phyloP scores from a whole-genome alignment of 805 yeast genomes.

The Yarrowia sp. region DNA sequence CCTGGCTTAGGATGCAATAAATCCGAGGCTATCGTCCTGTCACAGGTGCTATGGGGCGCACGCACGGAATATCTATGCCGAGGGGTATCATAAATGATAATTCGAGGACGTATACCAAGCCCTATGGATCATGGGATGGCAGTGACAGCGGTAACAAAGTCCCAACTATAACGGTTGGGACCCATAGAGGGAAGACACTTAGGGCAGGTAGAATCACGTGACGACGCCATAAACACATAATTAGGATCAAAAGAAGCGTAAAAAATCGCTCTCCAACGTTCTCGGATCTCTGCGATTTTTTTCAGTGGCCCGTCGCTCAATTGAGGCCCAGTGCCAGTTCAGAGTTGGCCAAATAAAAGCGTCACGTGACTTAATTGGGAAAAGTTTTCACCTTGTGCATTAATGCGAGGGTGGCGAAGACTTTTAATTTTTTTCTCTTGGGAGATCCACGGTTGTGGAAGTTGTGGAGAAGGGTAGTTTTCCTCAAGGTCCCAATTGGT shows the following conservation, averaged over 20 bases:
- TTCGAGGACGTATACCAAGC: too few species aligned
- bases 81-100: too few species aligned
- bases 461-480: background rate
- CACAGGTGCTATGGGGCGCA: too few species aligned
- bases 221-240: background rate
- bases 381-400: constrained; percentile 14
- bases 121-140: too few species aligned
- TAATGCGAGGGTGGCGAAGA: background rate
- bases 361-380: constrained; percentile 14
- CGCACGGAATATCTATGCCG: too few species aligned
- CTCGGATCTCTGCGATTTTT: background rate
- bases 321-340: too few species aligned
- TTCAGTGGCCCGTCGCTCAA: too few species aligned
- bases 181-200: too few species aligned
- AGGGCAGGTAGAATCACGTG: too few species aligned
- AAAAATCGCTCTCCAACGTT: background rate
- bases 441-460: background rate
- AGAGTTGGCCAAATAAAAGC: background rate
- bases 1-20: too few species aligned
- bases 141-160: too few species aligned
- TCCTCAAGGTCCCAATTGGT: constrained; percentile 4
- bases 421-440: background rate
- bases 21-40: too few species aligned
- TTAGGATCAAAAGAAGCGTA: background rate
- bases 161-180: background rate